Evolutionary conservation across 768 basidiomycete species (phyloP).

Genomic region (Lentinula sp.): DNA sequence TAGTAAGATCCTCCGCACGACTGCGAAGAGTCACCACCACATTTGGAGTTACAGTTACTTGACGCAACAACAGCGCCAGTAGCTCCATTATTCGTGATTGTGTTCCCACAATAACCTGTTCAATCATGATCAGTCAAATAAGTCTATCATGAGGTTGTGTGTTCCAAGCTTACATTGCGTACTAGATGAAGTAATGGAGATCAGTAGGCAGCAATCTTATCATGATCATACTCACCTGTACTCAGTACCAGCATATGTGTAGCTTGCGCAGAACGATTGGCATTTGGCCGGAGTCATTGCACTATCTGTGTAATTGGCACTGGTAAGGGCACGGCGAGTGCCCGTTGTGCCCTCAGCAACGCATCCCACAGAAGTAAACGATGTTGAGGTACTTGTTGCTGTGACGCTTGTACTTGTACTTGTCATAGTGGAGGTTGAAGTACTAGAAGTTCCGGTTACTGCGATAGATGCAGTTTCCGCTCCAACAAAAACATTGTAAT

Average conservation of each 20-base stretch:
- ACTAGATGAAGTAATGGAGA: not conserved
- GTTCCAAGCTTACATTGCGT: too few relatives aligned
- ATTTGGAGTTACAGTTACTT: conserved; percentile 13
- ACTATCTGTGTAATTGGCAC: conserved; percentile 14
- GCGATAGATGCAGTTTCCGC: conserved; percentile 15
- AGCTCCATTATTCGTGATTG: conserved; percentile 18
- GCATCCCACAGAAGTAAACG: conserved; percentile 16
- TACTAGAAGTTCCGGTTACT: not conserved
- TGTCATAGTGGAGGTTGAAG: conserved; percentile 9
- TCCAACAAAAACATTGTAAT: conserved; percentile 61
- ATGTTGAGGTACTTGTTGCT: too few relatives aligned
- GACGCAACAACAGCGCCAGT: conserved; percentile 12
- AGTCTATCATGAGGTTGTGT: not conserved
- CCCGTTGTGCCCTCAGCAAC: conserved; percentile 26
- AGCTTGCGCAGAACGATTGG: conserved; percentile 22
- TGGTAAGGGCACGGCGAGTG: conserved; percentile 21
- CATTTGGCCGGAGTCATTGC: conserved; percentile 27
- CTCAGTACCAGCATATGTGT: conserved; percentile 25
- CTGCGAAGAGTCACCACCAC: conserved; percentile 13
- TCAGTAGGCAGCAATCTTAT: too few relatives aligned
- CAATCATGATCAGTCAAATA: not conserved
- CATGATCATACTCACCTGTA: conserved; percentile 4
- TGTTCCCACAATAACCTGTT: conserved; percentile 20
- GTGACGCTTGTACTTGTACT: not conserved
- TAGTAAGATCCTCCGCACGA: too few relatives aligned